Conservation (phyloP, 306 rosid genomes). For the Vigna angularis region DNA sequence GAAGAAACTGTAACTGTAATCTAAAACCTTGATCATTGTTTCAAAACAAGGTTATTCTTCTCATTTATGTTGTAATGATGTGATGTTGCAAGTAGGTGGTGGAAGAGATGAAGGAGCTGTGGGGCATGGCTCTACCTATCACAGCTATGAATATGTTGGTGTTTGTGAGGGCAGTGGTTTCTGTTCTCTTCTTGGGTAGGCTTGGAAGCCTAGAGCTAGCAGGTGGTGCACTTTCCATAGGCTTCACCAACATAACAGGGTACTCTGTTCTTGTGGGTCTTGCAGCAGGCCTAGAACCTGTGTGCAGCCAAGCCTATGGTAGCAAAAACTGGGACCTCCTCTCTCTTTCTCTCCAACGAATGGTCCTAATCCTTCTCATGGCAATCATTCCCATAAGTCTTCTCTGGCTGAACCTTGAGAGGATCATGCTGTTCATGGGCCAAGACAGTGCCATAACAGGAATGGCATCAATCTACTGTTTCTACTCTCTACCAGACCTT, state of each 20-base stretch:
- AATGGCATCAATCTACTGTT: conserved; percentile 76
- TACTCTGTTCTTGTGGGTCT: conserved; percentile 91
- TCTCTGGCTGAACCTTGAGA: conserved; percentile 76
- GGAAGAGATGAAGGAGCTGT: conserved; percentile 80
- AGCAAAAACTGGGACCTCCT: conserved; percentile 82
- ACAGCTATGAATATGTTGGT: conserved; percentile 79
- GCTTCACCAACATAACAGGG: conserved; percentile 97
- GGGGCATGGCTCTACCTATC: conserved; percentile 80
- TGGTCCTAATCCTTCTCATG: conserved; percentile 75
- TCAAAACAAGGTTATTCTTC: not conserved
- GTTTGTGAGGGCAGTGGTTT: conserved; percentile 74
- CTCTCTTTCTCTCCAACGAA: conserved; percentile 74
- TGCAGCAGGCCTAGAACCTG: conserved; percentile 92
- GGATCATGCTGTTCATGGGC: conserved; percentile 78
- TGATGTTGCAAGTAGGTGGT: conserved; percentile 54
- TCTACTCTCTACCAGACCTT: conserved; percentile 85
- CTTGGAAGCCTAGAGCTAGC: conserved; percentile 94
- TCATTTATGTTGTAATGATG: not conserved
- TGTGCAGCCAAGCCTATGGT: conserved; percentile 90
- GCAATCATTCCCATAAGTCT: conserved; percentile 77
- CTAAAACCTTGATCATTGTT: not conserved
- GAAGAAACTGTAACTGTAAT: not conserved
- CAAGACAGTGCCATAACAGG: conserved; percentile 71
- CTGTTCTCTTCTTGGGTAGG: conserved; percentile 78
- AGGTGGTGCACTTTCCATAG: conserved; percentile 93